Evolutionary conservation across 352 stramenopile genomes (phyloP), one percentile per base, ranked within the genome.

Genomic region (Globisporangium polare): DNA sequence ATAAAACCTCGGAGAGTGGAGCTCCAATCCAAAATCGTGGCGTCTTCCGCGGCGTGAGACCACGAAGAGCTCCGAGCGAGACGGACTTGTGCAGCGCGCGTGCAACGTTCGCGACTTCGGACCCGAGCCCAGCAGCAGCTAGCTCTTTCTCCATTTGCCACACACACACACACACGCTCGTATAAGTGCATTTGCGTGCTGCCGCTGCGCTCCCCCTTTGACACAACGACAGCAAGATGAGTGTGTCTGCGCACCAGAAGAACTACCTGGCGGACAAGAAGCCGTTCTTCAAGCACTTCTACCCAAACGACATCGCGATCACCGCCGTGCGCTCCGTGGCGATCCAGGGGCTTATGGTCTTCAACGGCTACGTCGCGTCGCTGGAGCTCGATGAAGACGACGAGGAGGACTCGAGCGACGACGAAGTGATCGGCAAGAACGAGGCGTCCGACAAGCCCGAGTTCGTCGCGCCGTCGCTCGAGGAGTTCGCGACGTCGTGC

Each of bases 241-340:
- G 83, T 65, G 68, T 88, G 26, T 68, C 73, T 42, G 74, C 69
- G 60, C 63, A 75, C 42, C 77, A 83, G 57, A 86, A 87, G 68
- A 72, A 80, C 62, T 92, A 92, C 70, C 41, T 94, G 66, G 83
- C 63, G 69, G 85, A 94, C 72, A 90, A 94, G 71, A 94, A 94
- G 69, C 80, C 85, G 49, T 94, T 82, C 62, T 88, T 88, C 58
- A 87, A 90, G 65, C 85, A 94, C 63, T 91, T 94, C 57, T 82
- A 91, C 67, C 71, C 78, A 27, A 74, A 74, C 41, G 75, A 88
- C 67, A 67, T 92, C 29, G 74, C 83, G 27, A 80, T 94, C 57
- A 76, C 83, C 50, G 80, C 80, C 15, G 66, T 85, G 55, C 77
- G 84, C 22, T 86, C 78, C 8, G 71, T 75, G 6, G 71, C 77